Evolutionary conservation across 257 asterid genomes (phyloP).

Genomic region (Rehmannia glutinosa): DNA sequence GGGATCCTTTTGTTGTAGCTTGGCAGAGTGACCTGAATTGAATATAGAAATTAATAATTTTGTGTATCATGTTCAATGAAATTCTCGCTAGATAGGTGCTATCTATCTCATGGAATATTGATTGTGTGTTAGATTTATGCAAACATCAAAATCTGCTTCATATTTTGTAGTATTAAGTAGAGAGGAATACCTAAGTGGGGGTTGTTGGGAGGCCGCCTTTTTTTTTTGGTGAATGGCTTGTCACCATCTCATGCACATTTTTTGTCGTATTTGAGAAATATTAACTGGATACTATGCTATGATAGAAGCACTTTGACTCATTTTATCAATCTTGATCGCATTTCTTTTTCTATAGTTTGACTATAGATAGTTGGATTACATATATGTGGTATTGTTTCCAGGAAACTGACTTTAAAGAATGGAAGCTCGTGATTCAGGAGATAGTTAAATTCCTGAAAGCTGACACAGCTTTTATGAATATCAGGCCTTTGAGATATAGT

Average conservation of each 20-base stretch:
- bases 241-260: background rate
- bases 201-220: background rate
- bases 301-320: constrained; percentile 1
- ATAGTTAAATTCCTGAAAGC: constrained; percentile 92
- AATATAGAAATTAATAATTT: no score
- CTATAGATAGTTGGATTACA: constrained; percentile 17
- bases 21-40: no score
- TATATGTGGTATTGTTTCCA: constrained; percentile 46
- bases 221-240: background rate
- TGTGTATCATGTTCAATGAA: no score
- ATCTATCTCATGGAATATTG: no score
- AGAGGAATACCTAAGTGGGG: constrained; percentile 1
- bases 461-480: constrained; percentile 93
- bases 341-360: constrained; percentile 15
- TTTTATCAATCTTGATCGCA: background rate
- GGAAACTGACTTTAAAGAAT: constrained; percentile 95
- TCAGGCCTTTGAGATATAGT: constrained; percentile 90
- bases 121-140: background rate
- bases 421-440: constrained; percentile 98
- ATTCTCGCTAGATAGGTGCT: no score
- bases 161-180: background rate
- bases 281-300: background rate
- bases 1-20: no score
- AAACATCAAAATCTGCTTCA: background rate
- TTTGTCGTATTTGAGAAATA: background rate